Conservation (phyloP, 805 yeast species). For the Yarrowia sp. region DNA sequence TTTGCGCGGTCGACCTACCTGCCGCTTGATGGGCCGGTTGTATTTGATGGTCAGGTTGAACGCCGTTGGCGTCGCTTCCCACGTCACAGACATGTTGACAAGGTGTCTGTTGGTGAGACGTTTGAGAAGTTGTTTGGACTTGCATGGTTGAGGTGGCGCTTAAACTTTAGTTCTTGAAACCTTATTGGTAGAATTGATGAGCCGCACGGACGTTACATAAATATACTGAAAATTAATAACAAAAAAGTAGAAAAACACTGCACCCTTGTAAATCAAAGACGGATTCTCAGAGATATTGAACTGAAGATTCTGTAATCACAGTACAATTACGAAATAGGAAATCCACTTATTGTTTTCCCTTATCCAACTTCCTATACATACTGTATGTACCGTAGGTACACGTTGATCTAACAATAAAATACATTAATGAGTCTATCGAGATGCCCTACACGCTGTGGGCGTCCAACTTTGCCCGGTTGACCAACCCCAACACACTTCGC, state of each 20-base stretch:
- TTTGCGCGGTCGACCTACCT: constrained; percentile 25
- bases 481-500: not conserved
- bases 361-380: too few relatives aligned
- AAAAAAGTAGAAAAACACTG: too few relatives aligned
- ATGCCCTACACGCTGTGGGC: not conserved
- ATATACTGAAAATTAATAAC: too few relatives aligned
- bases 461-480: constrained; percentile 1
- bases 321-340: too few relatives aligned
- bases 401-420: not conserved
- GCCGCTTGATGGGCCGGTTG: constrained; percentile 24
- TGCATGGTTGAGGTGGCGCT: not conserved
- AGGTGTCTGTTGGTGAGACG: not conserved
- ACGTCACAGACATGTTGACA: constrained; percentile 21
- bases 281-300: too few relatives aligned
- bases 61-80: constrained; percentile 9
- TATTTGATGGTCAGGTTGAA: constrained; percentile 21
- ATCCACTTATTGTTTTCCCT: too few relatives aligned
- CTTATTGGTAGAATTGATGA: not conserved
- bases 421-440: not conserved
- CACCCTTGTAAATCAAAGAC: too few relatives aligned
- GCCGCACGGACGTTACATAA: not conserved
- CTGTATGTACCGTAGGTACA: too few relatives aligned
- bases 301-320: too few relatives aligned
- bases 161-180: not conserved
- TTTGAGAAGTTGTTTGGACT: not conserved